Evolutionary conservation across 2,329 filamentous ascomycete species (phyloP).

Genomic region (Leptosphaerulina australis): DNA sequence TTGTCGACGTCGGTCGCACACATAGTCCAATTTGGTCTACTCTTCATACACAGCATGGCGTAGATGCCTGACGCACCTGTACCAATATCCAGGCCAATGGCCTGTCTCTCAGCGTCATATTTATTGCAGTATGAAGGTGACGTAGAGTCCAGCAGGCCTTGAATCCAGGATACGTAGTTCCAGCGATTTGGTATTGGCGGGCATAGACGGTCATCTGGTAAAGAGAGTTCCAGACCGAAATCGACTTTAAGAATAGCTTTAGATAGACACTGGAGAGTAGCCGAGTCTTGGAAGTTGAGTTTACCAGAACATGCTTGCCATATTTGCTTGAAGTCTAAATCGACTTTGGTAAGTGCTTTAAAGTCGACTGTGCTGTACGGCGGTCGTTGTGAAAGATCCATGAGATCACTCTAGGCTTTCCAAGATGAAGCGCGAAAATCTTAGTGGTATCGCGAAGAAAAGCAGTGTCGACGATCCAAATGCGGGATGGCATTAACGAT

Average conservation of each 20-base stretch:
- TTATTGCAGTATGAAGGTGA: conserved; percentile 54
- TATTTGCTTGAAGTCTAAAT: conserved; percentile 64
- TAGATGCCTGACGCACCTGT: conserved; percentile 94
- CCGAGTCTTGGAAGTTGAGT: conserved; percentile 81
- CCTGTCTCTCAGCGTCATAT: conserved; percentile 57
- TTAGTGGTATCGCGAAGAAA: neutral
- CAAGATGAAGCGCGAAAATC: neutral
- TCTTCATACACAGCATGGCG: conserved; percentile 75
- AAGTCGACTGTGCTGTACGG: conserved; percentile 67
- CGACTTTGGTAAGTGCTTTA: conserved; percentile 62
- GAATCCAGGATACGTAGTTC: conserved; percentile 91
- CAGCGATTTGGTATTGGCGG: conserved; percentile 77
- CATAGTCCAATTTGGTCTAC: conserved; percentile 68
- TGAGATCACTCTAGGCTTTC: conserved; percentile 1
- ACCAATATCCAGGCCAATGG: conserved; percentile 81
- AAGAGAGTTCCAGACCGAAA: conserved; percentile 72
- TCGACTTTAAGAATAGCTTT: conserved; percentile 76
- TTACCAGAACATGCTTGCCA: conserved; percentile 57
- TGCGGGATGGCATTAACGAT: too few species aligned
- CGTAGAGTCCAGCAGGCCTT: conserved; percentile 77
- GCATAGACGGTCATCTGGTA: conserved; percentile 81
- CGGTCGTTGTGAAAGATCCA: conserved; percentile 37
- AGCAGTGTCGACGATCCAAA: too few species aligned
- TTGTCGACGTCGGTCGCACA: conserved; percentile 72
- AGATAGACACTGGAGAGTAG: conserved; percentile 76